These are phyloP conservation scores for Populus hybrid DNA, from an alignment of 441 rosid species.

Conservation along the genomic window DNA sequence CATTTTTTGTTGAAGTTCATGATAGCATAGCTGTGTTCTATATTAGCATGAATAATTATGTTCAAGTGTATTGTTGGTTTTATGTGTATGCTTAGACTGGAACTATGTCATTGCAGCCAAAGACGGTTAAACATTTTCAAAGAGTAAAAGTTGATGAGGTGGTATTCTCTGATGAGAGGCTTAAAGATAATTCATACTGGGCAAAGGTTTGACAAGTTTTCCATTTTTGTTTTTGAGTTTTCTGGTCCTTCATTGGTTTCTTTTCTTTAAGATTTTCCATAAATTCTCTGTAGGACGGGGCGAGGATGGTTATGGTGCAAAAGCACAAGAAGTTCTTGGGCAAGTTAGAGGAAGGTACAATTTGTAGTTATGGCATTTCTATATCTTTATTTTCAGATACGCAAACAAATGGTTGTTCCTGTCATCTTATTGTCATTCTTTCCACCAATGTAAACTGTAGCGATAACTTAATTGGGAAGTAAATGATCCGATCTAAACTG, in stretches of 20 bases:
- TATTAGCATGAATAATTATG: not conserved
- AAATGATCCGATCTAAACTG: not conserved
- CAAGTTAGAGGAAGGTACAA: conserved; percentile 93
- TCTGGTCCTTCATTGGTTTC: not conserved
- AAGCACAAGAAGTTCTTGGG: conserved; percentile 91
- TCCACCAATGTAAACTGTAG: not conserved
- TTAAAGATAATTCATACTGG: conserved; percentile 91
- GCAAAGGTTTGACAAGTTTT: conserved; percentile 59
- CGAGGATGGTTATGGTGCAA: conserved; percentile 92
- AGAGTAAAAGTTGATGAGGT: conserved; percentile 78
- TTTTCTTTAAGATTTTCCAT: not conserved
- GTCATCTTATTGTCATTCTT: not conserved
- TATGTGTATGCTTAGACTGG: not conserved
- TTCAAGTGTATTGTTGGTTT: not conserved
- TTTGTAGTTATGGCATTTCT: not conserved
- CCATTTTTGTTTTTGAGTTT: not conserved
- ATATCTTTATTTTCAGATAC: not conserved
- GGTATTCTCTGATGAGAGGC: conserved; percentile 61
- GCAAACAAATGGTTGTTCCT: not conserved
- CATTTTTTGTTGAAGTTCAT: no score
- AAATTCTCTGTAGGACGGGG: conserved; percentile 57
- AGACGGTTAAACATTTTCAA: conserved; percentile 57
- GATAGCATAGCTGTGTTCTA: not conserved
- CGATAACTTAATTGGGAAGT: not conserved
- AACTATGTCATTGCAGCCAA: conserved; percentile 48